These are phyloP conservation scores for Dactylorhiza incarnata DNA, from an alignment of 106 monocot genomes.

Conservation along the genomic window DNA sequence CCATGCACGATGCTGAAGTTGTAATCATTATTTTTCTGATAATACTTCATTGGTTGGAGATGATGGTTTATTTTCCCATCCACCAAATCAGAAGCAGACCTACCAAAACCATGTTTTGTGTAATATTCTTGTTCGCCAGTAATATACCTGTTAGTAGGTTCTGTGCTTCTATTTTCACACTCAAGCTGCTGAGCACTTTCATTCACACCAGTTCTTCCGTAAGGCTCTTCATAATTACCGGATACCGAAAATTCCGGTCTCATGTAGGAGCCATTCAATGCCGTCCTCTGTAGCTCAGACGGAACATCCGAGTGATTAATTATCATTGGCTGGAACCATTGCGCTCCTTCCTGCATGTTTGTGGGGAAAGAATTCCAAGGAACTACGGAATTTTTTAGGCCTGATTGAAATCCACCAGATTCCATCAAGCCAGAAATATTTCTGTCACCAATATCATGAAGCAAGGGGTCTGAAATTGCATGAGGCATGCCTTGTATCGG, in stretches of 20 bases:
- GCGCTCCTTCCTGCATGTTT: slow-evolving; percentile 16
- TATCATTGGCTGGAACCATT: slow-evolving; percentile 6
- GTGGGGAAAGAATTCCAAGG: slow-evolving; percentile 13
- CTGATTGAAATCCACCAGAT: slow-evolving; percentile 1
- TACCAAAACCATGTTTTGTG: slow-evolving; percentile 16
- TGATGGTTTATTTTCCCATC: slow-evolving; percentile 17
- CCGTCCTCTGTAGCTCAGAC: slow-evolving; percentile 4
- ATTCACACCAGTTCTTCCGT: slow-evolving; percentile 15
- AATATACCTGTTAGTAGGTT: background rate
- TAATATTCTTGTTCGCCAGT: slow-evolving; percentile 14
- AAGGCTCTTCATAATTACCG: slow-evolving; percentile 22
- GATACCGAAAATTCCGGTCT: slow-evolving; percentile 11
- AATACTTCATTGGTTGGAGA: slow-evolving; percentile 15
- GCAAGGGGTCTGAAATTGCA: slow-evolving; percentile 61
- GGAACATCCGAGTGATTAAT: slow-evolving; percentile 13
- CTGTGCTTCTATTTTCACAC: slow-evolving; percentile 8
- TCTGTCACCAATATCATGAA: slow-evolving; percentile 26
- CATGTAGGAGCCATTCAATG: slow-evolving; percentile 8
- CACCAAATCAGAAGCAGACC: slow-evolving; percentile 9
- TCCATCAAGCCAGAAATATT: slow-evolving; percentile 11
- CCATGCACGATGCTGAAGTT: slow-evolving; percentile 4
- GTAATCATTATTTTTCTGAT: slow-evolving; percentile 12
- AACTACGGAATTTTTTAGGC: slow-evolving; percentile 25
- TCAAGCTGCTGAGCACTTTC: slow-evolving; percentile 4
- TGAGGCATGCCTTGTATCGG: slow-evolving; percentile 38